phyloP scores from a whole-genome alignment of 768 basidiomycete species.

The Leucocoprinus sp. region DNA sequence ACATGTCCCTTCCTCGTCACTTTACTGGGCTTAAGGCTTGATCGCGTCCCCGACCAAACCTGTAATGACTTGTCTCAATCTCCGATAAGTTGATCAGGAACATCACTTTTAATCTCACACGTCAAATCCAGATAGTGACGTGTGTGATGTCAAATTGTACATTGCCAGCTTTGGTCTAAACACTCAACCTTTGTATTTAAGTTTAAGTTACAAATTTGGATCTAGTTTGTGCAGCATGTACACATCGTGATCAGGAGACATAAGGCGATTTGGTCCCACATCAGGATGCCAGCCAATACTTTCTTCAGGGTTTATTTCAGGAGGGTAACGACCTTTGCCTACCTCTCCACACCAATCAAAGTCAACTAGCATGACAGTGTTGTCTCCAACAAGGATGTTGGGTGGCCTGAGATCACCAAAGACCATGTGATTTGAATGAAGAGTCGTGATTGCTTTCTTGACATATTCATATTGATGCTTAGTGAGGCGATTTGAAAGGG shows the following conservation, averaged over 20 bases:
- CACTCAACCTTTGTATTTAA: constrained; percentile 97
- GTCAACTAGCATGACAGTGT: constrained; percentile 7
- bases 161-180: constrained; percentile 93
- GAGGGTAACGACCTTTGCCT: not conserved
- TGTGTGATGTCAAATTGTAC: constrained; percentile 99
- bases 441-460: not conserved
- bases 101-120: constrained; percentile 91
- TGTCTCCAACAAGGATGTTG: constrained; percentile 6
- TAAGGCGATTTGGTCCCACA: not conserved
- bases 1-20: constrained; percentile 79
- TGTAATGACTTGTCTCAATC: constrained; percentile 91
- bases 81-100: constrained; percentile 95
- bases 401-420: constrained; percentile 12
- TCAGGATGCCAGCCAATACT: not conserved
- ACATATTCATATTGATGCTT: not conserved
- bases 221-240: not conserved
- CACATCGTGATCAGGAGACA: not conserved
- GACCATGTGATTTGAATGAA: constrained; percentile 1
- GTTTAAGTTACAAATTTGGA: no score
- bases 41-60: constrained; percentile 94
- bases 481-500: not conserved
- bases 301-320: not conserved
- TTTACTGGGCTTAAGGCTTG: constrained; percentile 89
- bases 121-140: constrained; percentile 74
- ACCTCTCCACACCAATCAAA: constrained; percentile 11